Base-by-base conservation (phyloP, 2,329 filamentous ascomycete genomes). In the Alternaria conjuncta region DNA sequence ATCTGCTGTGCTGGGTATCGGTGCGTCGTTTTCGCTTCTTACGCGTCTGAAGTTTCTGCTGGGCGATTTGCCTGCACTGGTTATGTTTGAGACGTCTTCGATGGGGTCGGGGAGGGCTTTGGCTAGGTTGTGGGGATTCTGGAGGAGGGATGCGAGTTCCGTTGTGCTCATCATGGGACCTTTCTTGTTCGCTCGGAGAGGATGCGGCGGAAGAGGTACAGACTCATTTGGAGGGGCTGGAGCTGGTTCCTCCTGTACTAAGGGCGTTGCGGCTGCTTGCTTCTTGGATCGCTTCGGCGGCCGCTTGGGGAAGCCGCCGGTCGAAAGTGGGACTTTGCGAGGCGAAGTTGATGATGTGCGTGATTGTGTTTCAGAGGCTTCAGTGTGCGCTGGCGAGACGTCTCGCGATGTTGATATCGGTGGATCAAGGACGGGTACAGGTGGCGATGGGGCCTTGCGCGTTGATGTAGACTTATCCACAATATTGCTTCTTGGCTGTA, bases 11-110 rank as follows among this genome's bases (percentile, higher is more conserved):
- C 71, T 74, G 3, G 76, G 75, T 15, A 78, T 75, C 0, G 75
- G 74, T 2, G 75, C 74, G 32, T 79, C 77, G 46, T 78, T 79
- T 30, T 72, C 75, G 51, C 73, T 76, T 23, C 71, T 61, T 1
- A 76, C 71, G 32, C 78, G 75, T 26, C 70, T 61, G 49, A 78
- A 74, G 10, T 63, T 69, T 45, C 71, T 68, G 11, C 57, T 62
- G 1, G 69, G 66, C 4, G 63, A 56, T 47, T 63, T 68, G n/a
- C 23, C 26, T 8, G 57, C 47, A 4, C 11, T 28, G 6, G 46
- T 54, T 5, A 43, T 23, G 9, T 61, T 60, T 6, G 51, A 25
- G 8, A 60, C 63, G 6, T 76, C 71, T 54, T 75, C 70, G 12
- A 78, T 76, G 0, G 71, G 68, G 45, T 77, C 73, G 3, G 71